Evolutionary conservation across 805 yeast species (phyloP).

Genomic region (Wickerhamomyces queroliae): DNA sequence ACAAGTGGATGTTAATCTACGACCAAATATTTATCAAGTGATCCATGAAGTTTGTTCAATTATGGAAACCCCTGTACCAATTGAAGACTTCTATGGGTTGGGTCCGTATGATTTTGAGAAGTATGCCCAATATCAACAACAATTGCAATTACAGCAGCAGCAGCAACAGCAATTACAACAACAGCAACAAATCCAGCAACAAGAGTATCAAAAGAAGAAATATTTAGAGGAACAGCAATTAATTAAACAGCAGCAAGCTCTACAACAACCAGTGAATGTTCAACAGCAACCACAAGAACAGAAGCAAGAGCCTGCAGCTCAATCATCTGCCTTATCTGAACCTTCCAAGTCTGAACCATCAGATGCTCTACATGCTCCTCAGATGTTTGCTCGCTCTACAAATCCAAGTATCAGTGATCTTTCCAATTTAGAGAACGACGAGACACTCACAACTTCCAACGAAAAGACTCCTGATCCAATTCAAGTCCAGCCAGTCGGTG

Average conservation of each 20-base stretch:
- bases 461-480: not conserved
- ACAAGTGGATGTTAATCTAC: conserved; percentile 71
- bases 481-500: not conserved
- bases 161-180: conserved; percentile 27
- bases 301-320: conserved; percentile 1
- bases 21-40: conserved; percentile 89
- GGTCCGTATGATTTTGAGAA: conserved; percentile 57
- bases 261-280: conserved; percentile 1
- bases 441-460: not conserved
- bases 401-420: conserved; percentile 22
- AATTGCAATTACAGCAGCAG: conserved; percentile 31
- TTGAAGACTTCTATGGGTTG: conserved; percentile 32
- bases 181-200: conserved; percentile 9
- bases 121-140: conserved; percentile 43
- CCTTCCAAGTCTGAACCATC: not conserved
- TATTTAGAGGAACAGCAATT: conserved; percentile 14
- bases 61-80: conserved; percentile 44
- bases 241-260: conserved; percentile 5
- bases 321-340: not conserved
- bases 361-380: conserved; percentile 11
- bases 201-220: conserved; percentile 12
- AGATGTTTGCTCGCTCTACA: conserved; percentile 15
- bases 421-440: not conserved
- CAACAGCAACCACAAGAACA: conserved; percentile 2
- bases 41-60: conserved; percentile 56